These are phyloP conservation scores for Pseudonectria buxi DNA, from an alignment of 2,329 filamentous ascomycete genomes.

Conservation along the genomic window DNA sequence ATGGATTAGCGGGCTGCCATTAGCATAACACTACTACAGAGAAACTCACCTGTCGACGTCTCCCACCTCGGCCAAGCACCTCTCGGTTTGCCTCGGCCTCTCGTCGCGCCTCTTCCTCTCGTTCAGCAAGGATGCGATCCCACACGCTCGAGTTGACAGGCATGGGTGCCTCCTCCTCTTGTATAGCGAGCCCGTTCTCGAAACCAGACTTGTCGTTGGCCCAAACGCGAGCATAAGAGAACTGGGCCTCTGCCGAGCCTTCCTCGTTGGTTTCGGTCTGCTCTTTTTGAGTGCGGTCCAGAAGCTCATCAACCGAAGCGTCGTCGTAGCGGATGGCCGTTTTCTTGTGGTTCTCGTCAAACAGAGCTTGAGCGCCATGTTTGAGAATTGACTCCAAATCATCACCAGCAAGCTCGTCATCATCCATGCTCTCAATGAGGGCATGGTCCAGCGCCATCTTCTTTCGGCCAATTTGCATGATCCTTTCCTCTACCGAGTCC, in stretches of 20 bases:
- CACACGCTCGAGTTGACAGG: slow-evolving; percentile 66
- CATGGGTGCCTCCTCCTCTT: slow-evolving; percentile 44
- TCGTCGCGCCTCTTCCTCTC: slow-evolving; percentile 70
- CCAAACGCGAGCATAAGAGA: slow-evolving; percentile 89
- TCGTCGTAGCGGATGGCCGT: slow-evolving; percentile 76
- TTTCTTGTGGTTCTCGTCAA: slow-evolving; percentile 64
- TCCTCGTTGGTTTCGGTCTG: slow-evolving; percentile 60
- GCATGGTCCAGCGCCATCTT: slow-evolving; percentile 96
- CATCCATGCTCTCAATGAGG: slow-evolving; percentile 85
- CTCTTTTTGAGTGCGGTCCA: slow-evolving; percentile 81
- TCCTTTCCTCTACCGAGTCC: slow-evolving; percentile 85
- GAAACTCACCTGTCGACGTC: slow-evolving; percentile 52
- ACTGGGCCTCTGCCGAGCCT: slow-evolving; percentile 65
- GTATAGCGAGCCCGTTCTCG: slow-evolving; percentile 52
- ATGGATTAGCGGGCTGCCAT: too few species aligned
- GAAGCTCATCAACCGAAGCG: slow-evolving; percentile 74
- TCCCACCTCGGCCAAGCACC: slow-evolving; percentile 77
- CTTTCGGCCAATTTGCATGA: slow-evolving; percentile 89
- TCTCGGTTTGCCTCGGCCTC: slow-evolving; percentile 63
- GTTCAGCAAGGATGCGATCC: slow-evolving; percentile 81
- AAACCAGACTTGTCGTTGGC: slow-evolving; percentile 69
- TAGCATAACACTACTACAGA: too few species aligned
- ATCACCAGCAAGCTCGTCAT: slow-evolving; percentile 68
- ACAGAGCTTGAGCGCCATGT: slow-evolving; percentile 80
- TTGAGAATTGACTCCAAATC: slow-evolving; percentile 84